phyloP scores from a whole-genome alignment of 116 monocot species.

The Posidonia oceanica region DNA sequence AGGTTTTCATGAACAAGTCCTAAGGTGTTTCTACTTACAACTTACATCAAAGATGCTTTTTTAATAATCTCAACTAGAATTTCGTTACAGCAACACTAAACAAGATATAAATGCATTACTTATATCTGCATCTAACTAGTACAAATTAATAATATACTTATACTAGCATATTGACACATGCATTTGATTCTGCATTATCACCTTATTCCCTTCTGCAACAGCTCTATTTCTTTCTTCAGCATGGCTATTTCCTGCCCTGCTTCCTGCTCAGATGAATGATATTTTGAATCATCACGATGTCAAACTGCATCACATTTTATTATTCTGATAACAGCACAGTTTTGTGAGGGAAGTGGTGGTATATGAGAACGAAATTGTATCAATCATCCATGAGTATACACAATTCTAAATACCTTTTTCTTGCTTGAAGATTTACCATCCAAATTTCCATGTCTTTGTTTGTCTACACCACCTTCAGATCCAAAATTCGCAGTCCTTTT shows the following conservation, averaged over 20 bases:
- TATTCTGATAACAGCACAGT: too few relatives aligned
- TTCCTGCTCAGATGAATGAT: slow-evolving; percentile 25
- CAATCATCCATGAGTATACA: background rate
- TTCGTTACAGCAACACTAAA: background rate
- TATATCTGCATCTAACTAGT: background rate
- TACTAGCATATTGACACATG: background rate
- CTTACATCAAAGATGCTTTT: too few relatives aligned
- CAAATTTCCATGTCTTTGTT: background rate
- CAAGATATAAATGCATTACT: background rate
- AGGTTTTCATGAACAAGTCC: too few relatives aligned
- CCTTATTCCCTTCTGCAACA: slow-evolving; percentile 66
- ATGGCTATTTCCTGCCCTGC: slow-evolving; percentile 29
- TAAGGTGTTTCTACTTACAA: too few relatives aligned
- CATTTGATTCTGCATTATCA: slow-evolving; percentile 1
- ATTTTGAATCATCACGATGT: background rate
- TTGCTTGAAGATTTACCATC: background rate
- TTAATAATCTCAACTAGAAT: background rate
- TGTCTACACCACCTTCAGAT: too few relatives aligned
- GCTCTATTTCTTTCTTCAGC: slow-evolving; percentile 46
- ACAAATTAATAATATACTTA: background rate
- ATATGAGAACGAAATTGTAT: too few relatives aligned
- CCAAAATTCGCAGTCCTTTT: too few relatives aligned
- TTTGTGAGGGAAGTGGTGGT: too few relatives aligned
- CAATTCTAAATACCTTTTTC: background rate
- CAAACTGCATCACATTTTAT: background rate